Evolutionary conservation across 2,329 filamentous ascomycete species (phyloP).

Genomic region (Epichloe elymi): DNA sequence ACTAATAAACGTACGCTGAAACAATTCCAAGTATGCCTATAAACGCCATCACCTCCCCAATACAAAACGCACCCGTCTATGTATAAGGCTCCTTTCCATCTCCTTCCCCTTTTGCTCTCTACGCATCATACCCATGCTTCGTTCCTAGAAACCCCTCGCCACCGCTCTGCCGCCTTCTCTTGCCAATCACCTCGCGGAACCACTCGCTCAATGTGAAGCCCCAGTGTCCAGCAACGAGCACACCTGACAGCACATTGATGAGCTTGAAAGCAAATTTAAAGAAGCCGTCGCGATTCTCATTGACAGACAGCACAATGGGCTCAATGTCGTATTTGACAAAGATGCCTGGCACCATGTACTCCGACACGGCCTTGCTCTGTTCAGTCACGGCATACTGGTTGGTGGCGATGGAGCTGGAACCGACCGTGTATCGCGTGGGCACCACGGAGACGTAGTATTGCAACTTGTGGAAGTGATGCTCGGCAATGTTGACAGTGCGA

Average conservation of each 20-base stretch:
- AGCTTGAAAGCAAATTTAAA: conserved; percentile 66
- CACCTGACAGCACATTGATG: conserved; percentile 82
- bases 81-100: neutral
- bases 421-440: conserved; percentile 77
- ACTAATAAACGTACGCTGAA: neutral
- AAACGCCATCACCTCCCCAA: neutral
- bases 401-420: conserved; percentile 59
- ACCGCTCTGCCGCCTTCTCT: conserved; percentile 29
- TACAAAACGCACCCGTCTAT: neutral
- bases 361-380: conserved; percentile 58
- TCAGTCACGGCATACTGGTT: conserved; percentile 98
- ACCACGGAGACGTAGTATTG: conserved; percentile 97
- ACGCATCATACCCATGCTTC: conserved; percentile 24
- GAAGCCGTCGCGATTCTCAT: conserved; percentile 66
- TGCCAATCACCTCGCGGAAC: conserved; percentile 43
- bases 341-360: conserved; percentile 67
- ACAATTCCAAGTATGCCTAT: neutral
- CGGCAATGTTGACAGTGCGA: conserved; percentile 68
- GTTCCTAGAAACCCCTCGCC: conserved; percentile 38
- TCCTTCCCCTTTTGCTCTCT: neutral
- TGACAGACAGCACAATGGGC: conserved; percentile 76
- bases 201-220: conserved; percentile 75
- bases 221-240: conserved; percentile 90
- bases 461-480: conserved; percentile 78
- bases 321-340: conserved; percentile 99